These are phyloP conservation scores for Nevesoporus exiguus DNA, from an alignment of 768 basidiomycete species.

Conservation along the genomic window DNA sequence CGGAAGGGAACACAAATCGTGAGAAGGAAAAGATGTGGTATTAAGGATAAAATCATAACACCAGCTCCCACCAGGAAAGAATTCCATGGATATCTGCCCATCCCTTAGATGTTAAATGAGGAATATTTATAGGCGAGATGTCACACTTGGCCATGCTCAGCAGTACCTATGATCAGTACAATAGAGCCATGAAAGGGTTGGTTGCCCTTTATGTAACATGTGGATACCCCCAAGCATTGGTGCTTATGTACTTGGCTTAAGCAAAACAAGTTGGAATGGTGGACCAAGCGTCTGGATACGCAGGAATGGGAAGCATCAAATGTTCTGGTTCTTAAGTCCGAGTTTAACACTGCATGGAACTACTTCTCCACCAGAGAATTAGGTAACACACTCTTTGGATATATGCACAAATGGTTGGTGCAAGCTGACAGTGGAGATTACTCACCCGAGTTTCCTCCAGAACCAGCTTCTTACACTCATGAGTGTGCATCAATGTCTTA, in stretches of 20 bases:
- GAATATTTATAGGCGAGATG: background rate
- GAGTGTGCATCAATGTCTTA: too few species aligned
- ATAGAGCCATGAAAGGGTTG: background rate
- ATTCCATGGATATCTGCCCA: conserved; percentile 10
- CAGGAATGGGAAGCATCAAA: background rate
- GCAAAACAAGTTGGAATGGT: background rate
- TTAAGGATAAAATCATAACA: too few species aligned
- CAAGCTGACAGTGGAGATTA: background rate
- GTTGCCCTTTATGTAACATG: background rate
- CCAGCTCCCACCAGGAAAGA: background rate
- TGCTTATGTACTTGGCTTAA: background rate
- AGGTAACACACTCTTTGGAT: background rate
- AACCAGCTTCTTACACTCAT: too few species aligned
- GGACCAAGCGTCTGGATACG: background rate
- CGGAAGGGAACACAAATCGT: too few species aligned
- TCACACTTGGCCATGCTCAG: background rate
- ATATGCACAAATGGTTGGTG: background rate
- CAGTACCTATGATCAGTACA: background rate
- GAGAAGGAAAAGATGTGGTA: too few species aligned
- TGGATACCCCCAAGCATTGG: background rate
- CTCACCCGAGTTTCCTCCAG: background rate
- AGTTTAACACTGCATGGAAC: background rate
- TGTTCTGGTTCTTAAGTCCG: background rate
- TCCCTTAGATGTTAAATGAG: conserved; percentile 3
- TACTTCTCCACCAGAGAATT: background rate